Conservation (phyloP, 768 basidiomycete genomes). For the Lyophyllum semitale region DNA sequence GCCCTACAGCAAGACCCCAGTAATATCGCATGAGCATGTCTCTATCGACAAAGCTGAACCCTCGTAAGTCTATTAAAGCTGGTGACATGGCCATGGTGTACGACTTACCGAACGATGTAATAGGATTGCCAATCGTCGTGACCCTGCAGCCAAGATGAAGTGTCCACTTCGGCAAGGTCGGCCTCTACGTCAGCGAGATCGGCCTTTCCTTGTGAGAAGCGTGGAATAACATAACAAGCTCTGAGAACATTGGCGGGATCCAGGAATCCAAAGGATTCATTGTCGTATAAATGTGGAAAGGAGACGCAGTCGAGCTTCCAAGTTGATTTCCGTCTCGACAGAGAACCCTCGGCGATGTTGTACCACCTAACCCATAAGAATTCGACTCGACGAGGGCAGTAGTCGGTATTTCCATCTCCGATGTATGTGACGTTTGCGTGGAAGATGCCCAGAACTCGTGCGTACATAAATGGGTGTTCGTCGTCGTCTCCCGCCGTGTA, state of each 20-base stretch:
- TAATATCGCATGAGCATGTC: too few species aligned
- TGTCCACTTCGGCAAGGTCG: too few species aligned
- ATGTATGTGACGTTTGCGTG: too few species aligned
- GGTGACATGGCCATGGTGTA: neutral
- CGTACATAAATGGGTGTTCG: constrained; percentile 34
- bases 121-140: neutral
- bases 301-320: constrained; percentile 17
- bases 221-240: constrained; percentile 34
- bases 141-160: neutral
- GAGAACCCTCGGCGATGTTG: constrained; percentile 6
- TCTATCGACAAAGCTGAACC: too few species aligned
- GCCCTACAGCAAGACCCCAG: neutral
- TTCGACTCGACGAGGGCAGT: too few species aligned
- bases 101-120: constrained; percentile 28
- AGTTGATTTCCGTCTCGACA: neutral
- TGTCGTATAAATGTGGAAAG: constrained; percentile 20
- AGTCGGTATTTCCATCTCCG: too few species aligned
- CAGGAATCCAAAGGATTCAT: constrained; percentile 35
- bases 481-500: neutral
- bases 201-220: constrained; percentile 14
- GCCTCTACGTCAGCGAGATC: too few species aligned
- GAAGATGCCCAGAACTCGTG: constrained; percentile 27
- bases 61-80: constrained; percentile 5
- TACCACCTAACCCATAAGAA: too few species aligned
- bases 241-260: constrained; percentile 32